These are phyloP conservation scores for Eucalyptus sp. DNA, from an alignment of 345 rosid species.

Conservation along the genomic window DNA sequence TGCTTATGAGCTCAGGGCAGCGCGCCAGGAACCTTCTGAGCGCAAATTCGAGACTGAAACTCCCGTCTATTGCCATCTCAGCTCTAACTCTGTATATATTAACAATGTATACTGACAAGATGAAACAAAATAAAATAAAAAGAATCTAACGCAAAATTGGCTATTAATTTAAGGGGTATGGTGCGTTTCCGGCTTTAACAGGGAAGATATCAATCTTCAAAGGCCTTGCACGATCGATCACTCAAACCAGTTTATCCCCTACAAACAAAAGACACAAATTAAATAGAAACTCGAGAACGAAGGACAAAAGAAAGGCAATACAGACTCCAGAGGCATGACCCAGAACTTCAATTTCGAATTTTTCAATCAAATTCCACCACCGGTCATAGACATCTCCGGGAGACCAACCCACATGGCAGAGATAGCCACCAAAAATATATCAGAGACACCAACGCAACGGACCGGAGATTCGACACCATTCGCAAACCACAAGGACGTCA, in stretches of 20 bases:
- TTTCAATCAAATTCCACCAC: no score
- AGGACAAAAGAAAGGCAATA: no score
- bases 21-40: slow-evolving; percentile 51
- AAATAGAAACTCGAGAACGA: neutral
- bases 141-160: neutral
- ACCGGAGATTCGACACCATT: neutral
- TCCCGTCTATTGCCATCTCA: slow-evolving; percentile 60
- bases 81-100: neutral
- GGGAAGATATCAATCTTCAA: neutral
- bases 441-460: neutral
- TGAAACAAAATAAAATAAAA: neutral
- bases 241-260: neutral
- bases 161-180: neutral
- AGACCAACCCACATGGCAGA: no score
- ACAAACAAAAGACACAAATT: neutral
- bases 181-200: neutral
- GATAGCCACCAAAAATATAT: neutral
- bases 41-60: slow-evolving; percentile 44
- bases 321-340: no score
- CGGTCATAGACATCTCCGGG: no score
- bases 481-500: neutral
- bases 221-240: neutral
- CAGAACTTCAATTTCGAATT: no score
- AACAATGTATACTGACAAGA: neutral
- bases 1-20: slow-evolving; percentile 35